Conservation (phyloP, 495 filamentous ascomycete species). For the Aspergillus homomorphus region DNA sequence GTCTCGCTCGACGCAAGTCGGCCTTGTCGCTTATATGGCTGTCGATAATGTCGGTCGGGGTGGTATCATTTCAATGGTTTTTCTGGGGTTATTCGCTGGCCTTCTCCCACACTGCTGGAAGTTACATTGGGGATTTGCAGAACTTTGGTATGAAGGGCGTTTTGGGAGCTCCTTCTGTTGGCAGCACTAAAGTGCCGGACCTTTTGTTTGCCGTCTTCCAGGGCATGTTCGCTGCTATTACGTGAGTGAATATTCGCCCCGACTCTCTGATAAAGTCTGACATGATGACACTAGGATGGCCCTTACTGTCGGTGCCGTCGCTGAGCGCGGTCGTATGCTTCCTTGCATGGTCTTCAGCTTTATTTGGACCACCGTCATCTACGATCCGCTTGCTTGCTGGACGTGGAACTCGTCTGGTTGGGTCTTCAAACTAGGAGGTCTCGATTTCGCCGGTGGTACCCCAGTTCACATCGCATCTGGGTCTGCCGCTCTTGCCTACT, state of each 20-base stretch:
- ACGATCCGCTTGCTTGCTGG: constrained; percentile 96
- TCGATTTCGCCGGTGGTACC: constrained; percentile 95
- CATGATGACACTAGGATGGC: constrained; percentile 58
- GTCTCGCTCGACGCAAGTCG: constrained; percentile 93
- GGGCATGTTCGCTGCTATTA: constrained; percentile 97
- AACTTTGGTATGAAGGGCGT: constrained; percentile 87
- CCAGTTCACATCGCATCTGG: constrained; percentile 96
- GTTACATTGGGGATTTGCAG: constrained; percentile 77
- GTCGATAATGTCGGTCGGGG: constrained; percentile 89
- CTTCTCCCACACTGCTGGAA: constrained; percentile 82
- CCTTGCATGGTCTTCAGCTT: constrained; percentile 96
- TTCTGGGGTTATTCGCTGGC: constrained; percentile 97
- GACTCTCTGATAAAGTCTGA: not conserved
- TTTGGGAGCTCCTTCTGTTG: constrained; percentile 77
- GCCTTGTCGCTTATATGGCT: constrained; percentile 94
- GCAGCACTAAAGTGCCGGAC: constrained; percentile 77
- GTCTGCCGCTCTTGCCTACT: constrained; percentile 83
- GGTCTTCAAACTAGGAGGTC: constrained; percentile 77
- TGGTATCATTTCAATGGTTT: constrained; percentile 97
- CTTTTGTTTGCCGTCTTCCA: constrained; percentile 91
- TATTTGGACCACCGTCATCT: constrained; percentile 90
- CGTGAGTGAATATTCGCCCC: constrained; percentile 48
- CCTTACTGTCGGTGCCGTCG: constrained; percentile 86
- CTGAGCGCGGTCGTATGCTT: constrained; percentile 91
- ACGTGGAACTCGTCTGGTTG: constrained; percentile 92